Percentiles rank a stretch among this genome's conserved stretches.
Conservation (phyloP, 805 yeast species). For the Sungouiozyma intestinalis region DNA sequence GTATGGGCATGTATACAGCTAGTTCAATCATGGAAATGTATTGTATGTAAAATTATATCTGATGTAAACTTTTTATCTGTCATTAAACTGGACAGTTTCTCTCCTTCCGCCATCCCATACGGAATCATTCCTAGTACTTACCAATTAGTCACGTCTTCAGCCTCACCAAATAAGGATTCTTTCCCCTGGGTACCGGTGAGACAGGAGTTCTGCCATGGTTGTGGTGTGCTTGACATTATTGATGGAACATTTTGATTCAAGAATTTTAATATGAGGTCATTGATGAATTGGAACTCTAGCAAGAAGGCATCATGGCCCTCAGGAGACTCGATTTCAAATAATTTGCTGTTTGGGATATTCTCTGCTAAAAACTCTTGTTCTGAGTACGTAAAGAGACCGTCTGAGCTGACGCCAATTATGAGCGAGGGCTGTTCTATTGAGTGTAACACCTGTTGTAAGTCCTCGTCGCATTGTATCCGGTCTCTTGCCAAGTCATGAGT, state of each 20-base stretch:
- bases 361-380: slow-evolving; percentile 83
- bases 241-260: slow-evolving; percentile 47
- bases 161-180: slow-evolving; percentile 82
- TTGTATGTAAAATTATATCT: not conserved
- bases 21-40: too few species aligned
- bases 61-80: not conserved
- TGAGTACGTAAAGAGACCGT: slow-evolving; percentile 82
- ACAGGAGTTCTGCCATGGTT: slow-evolving; percentile 30
- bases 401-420: slow-evolving; percentile 82
- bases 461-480: slow-evolving; percentile 35
- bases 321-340: slow-evolving; percentile 73
- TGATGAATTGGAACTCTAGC: slow-evolving; percentile 76
- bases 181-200: slow-evolving; percentile 36
- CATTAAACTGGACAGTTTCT: too few species aligned
- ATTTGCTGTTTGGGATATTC: slow-evolving; percentile 54
- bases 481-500: slow-evolving; percentile 91
- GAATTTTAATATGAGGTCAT: slow-evolving; percentile 59
- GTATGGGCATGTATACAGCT: too few species aligned
- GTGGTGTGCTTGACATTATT: slow-evolving; percentile 36
- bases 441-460: slow-evolving; percentile 38
- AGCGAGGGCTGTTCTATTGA: slow-evolving; percentile 65
- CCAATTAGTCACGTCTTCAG: slow-evolving; percentile 92
- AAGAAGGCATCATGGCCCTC: slow-evolving; percentile 98
- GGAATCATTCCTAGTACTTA: too few species aligned
- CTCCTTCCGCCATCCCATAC: too few species aligned